A percentile compares a stretch with the other conserved stretches of the same genome.
Conservation (phyloP, 1,139 yeast genomes). For the Entelexis paramagnoliae region DNA sequence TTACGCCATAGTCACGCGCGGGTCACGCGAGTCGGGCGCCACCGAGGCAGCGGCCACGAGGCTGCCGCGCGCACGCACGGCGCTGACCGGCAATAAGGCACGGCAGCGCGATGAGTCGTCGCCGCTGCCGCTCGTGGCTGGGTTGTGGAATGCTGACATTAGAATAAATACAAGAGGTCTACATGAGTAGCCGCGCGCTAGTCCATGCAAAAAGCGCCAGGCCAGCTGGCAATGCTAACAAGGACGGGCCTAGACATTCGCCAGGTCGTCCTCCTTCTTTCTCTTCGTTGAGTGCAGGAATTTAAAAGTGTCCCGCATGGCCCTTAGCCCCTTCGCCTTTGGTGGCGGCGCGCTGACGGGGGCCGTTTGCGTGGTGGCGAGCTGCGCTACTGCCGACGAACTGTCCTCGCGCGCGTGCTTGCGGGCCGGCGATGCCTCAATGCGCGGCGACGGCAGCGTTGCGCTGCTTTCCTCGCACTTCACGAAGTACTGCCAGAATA, state of each 20-base stretch:
- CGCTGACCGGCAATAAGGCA: too few relatives aligned
- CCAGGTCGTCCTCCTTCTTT: conserved; percentile 4
- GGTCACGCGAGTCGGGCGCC: too few relatives aligned
- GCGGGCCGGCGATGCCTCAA: conserved; percentile 1
- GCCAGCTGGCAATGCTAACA: conserved; percentile 5
- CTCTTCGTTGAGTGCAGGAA: conserved; percentile 20
- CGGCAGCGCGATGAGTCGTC: too few relatives aligned
- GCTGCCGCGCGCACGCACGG: too few relatives aligned
- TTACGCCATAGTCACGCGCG: too few relatives aligned
- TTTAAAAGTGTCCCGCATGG: conserved; percentile 18
- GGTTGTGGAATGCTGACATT: not conserved
- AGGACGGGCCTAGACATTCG: not conserved
- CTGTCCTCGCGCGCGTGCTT: conserved; percentile 12
- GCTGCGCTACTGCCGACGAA: not conserved
- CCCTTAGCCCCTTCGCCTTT: conserved; percentile 21
- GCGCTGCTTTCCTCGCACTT: conserved; percentile 18
- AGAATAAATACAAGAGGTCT: not conserved
- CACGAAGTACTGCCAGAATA: conserved; percentile 34
- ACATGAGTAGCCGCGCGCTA: not conserved
- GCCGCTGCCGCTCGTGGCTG: too few relatives aligned
- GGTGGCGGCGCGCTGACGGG: not conserved
- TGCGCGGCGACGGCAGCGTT: not conserved
- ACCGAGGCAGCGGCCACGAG: too few relatives aligned
- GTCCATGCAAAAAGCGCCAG: not conserved
- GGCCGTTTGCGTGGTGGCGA: not conserved